Base-by-base conservation (phyloP, 768 basidiomycete genomes). In the Mycena chlorophos region DNA sequence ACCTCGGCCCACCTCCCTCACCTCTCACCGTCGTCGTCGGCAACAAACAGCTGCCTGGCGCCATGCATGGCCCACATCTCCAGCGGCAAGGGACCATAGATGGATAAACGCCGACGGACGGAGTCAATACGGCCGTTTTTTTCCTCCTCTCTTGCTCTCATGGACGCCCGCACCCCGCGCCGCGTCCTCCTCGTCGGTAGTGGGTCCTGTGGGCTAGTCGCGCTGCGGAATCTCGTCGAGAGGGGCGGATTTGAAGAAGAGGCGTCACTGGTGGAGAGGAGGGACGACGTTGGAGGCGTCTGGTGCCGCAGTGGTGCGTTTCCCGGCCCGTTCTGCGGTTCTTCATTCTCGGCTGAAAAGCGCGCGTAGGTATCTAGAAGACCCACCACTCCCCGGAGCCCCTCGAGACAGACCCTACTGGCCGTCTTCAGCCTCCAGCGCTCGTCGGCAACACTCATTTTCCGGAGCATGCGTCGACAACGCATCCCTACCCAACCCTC, bases 241-340 rank as follows among this genome's bases (percentile, higher is more conserved):
- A 66, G 71, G 1, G 78, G 75, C 10, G 34, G 69, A 0, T 80
- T 79, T 25, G 74, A 73, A 1, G 67, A 68, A 19, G 79, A 81
- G 0, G 74, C n/a, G n/a, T n/a, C 75, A 39, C 66, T 79, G 0
- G 77, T 75, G 3, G 81, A 82, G 65, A 66, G 81, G 29, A 66
- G 75, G 50, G 71, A 73, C 39, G 73, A 80, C 49, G 68, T 81
- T 17, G 80, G 81, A 2, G 80, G 80, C 26, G 73, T 80, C 2
- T 82, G 81, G 81, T 80, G 31, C 51, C 70, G 60, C 13, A n/a
- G 12, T 16, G 3, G 3, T 14, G n/a, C 31, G 16, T 20, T 3
- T 12, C 30, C 23, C 26, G n/a, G 13, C 25, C 29, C 6, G 8
- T 34, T 34, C 31, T 17, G 8, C 17, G 8, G 8, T 17, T 8